phyloP scores from a whole-genome alignment of 352 stramenopile genomes.

The Peronosclerospora sorghi region DNA sequence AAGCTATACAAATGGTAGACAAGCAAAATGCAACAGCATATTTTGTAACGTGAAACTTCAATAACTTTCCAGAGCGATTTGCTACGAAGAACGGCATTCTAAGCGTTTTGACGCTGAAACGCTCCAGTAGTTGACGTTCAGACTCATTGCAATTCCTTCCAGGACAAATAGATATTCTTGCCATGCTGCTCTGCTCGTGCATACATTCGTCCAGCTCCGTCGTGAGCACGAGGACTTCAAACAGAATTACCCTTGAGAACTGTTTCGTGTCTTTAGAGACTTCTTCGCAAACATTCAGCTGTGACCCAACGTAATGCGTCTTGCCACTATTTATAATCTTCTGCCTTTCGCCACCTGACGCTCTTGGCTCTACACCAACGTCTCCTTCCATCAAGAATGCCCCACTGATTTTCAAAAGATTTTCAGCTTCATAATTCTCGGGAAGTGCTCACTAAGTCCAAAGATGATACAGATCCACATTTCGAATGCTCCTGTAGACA shows the following conservation, averaged over 20 bases:
- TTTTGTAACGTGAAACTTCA: too few relatives aligned
- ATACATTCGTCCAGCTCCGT: constrained; percentile 20
- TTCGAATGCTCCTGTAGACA: background rate
- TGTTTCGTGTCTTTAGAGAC: constrained; percentile 27
- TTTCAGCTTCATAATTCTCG: constrained; percentile 39
- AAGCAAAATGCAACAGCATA: too few relatives aligned
- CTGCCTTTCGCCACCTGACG: constrained; percentile 3
- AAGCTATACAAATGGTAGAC: too few relatives aligned
- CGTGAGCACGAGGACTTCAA: constrained; percentile 24
- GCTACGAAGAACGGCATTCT: constrained; percentile 3
- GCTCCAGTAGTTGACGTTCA: constrained; percentile 26
- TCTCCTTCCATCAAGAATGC: constrained; percentile 23
- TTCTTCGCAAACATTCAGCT: constrained; percentile 9
- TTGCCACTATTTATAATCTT: constrained; percentile 13
- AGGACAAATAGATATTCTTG: constrained; percentile 10
- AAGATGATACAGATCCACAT: background rate
- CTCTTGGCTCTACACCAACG: constrained; percentile 11
- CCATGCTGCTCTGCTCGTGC: constrained; percentile 35
- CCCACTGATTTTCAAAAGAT: constrained; percentile 14
- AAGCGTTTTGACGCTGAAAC: constrained; percentile 1
- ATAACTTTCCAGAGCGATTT: constrained; percentile 32
- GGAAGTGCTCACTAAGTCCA: constrained; percentile 18
- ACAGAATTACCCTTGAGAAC: constrained; percentile 26
- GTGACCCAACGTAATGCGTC: background rate
- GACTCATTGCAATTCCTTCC: constrained; percentile 17